Evolutionary conservation across 805 yeast genomes (phyloP).

Genomic region (Torulaspora indica): DNA sequence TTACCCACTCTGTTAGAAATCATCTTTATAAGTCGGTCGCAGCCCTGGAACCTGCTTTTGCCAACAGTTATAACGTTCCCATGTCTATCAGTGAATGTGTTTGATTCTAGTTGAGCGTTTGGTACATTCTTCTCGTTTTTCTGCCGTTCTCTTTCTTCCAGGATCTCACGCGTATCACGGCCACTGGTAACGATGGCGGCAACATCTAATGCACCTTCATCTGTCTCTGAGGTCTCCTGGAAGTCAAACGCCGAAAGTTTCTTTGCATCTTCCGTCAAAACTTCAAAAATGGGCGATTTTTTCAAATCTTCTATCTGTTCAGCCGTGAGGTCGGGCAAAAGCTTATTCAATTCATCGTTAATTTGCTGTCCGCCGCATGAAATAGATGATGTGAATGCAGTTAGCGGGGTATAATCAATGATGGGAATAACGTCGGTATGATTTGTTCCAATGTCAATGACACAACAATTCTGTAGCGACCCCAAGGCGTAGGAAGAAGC

Average conservation of each 20-base stretch:
- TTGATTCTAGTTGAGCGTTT: conserved; percentile 70
- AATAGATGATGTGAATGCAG: conserved; percentile 48
- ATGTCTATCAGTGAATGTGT: conserved; percentile 57
- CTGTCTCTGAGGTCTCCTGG: conserved; percentile 45
- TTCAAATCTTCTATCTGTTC: conserved; percentile 72
- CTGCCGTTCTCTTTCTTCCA: conserved; percentile 57
- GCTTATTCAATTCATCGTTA: conserved; percentile 46
- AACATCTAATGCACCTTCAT: conserved; percentile 77
- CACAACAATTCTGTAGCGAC: conserved; percentile 56
- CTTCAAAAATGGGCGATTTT: conserved; percentile 70
- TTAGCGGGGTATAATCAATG: conserved; percentile 61
- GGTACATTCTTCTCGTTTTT: conserved; percentile 35
- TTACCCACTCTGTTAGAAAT: conserved; percentile 53
- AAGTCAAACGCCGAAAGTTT: conserved; percentile 57
- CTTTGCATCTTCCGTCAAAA: conserved; percentile 62
- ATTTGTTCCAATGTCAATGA: conserved; percentile 75
- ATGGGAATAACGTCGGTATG: conserved; percentile 76
- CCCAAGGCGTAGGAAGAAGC: conserved; percentile 74
- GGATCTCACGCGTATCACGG: conserved; percentile 57
- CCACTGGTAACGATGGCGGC: conserved; percentile 84
- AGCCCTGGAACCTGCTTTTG: conserved; percentile 82
- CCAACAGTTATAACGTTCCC: conserved; percentile 69
- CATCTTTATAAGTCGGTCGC: conserved; percentile 51
- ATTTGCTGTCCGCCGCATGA: conserved; percentile 62
- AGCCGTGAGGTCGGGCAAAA: conserved; percentile 54